Evolutionary conservation across 305 asterid genomes (phyloP), one percentile per base, ranked within the genome.

Genomic region (Petunia hybrid): DNA sequence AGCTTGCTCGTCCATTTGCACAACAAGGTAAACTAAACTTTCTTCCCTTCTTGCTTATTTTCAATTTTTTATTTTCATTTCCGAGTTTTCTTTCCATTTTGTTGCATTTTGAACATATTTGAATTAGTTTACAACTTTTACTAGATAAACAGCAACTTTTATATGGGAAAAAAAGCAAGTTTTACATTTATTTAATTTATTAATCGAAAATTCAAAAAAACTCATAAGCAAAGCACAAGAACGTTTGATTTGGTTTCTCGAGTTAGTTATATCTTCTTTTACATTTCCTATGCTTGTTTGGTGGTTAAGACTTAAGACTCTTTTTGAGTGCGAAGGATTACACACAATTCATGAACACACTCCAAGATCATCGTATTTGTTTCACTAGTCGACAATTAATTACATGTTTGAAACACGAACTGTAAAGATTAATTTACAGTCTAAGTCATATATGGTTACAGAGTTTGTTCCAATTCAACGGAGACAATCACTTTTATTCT

Each of bases 1-100:
- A 93, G 71, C 86, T 91, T 83, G 93, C 88, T 79, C 91, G 81
- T 55, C 93, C 92, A 7, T 63, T 86, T 63, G 79, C 92, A 10
- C 31, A 87, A 59, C 70, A 55, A 82, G 82, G 86, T 84, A 41
- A 84, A 65, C 8, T 16, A 8, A 45, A 55, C 1, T 39, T 40
- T 62, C 31, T 46, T 40, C 10, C 31, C 2, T 3, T 65, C 45
- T 40, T 36, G 4, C 10, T 68, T 2, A 39, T 68, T 4, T 53
- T 22, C 6, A 4, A 48, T 77, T 10, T 8, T 36, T 77, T 57
- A 31, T 14, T 60, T 7, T 60, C 42, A 77, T 55, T 77, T 38
- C 40, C n/a, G n/a, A 63, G 3, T 13, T 13, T 63, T 8, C 22
- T 60, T 60, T 65, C 6, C 71, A 6, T 6, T 6, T 22, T 65